A percentile compares a stretch with the other conserved stretches of the same genome.
Evolutionary conservation across 2,329 filamentous ascomycete species (phyloP).

Genomic region (Dactylellina haptotyla): DNA sequence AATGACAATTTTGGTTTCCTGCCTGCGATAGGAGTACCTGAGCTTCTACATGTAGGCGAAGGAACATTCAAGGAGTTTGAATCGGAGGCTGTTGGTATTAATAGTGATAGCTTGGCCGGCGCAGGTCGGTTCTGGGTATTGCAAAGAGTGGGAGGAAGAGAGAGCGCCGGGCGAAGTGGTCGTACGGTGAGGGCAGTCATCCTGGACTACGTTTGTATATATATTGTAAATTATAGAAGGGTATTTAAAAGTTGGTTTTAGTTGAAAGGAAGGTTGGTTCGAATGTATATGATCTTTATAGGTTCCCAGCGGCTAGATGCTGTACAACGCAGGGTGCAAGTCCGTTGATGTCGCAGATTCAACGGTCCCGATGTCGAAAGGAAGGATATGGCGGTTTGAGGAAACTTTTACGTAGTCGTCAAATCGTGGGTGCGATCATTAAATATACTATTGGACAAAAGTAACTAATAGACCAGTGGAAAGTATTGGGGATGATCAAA

Average conservation of each 20-base stretch:
- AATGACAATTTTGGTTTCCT: constrained; percentile 51
- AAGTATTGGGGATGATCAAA: not conserved
- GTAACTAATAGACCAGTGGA: constrained; percentile 20
- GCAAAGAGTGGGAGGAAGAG: constrained; percentile 48
- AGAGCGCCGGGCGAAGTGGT: constrained; percentile 52
- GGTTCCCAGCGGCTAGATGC: constrained; percentile 30
- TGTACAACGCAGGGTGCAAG: constrained; percentile 36
- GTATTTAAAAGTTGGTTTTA: constrained; percentile 11
- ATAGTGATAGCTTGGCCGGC: constrained; percentile 48
- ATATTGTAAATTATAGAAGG: too few species aligned
- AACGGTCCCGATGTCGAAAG: constrained; percentile 45
- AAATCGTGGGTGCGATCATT: constrained; percentile 49
- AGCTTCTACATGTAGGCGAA: constrained; percentile 45
- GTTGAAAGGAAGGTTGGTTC: constrained; percentile 14
- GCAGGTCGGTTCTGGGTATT: constrained; percentile 38
- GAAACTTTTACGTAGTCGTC: constrained; percentile 29
- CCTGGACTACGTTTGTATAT: constrained; percentile 50
- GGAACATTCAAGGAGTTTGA: constrained; percentile 20
- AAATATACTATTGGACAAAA: constrained; percentile 18
- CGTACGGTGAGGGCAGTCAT: constrained; percentile 52
- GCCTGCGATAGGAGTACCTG: constrained; percentile 36
- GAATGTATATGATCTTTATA: constrained; percentile 21
- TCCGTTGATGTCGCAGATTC: constrained; percentile 53
- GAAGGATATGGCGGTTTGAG: constrained; percentile 23
- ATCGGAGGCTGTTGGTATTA: constrained; percentile 41